Evolutionary conservation across 2,329 filamentous ascomycete species (phyloP).

Genomic region (Exophiala spinifera): DNA sequence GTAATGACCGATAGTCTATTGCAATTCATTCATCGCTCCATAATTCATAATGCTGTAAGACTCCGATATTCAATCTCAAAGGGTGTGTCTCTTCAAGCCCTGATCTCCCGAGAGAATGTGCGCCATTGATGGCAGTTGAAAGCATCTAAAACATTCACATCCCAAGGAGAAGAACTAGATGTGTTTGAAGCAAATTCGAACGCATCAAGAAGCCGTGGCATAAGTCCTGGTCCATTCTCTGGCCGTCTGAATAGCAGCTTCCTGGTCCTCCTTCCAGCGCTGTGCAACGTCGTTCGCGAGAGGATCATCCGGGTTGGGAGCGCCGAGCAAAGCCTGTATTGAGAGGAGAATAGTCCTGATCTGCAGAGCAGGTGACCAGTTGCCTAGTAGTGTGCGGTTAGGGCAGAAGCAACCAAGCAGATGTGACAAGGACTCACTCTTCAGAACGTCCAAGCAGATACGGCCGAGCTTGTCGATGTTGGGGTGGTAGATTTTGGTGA

Average conservation of each 20-base stretch:
- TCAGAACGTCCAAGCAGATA: conserved; percentile 94
- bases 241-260: conserved; percentile 85
- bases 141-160: background rate
- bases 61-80: conserved; percentile 1
- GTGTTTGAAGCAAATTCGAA: background rate
- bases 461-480: conserved; percentile 97
- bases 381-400: conserved; percentile 57
- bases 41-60: conserved; percentile 15
- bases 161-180: background rate
- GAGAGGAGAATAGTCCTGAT: conserved; percentile 98
- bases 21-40: conserved; percentile 16
- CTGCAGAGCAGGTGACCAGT: conserved; percentile 97
- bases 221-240: conserved; percentile 75
- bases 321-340: conserved; percentile 92
- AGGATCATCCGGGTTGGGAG: conserved; percentile 97
- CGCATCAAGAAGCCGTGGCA: conserved; percentile 53
- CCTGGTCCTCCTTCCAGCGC: conserved; percentile 95
- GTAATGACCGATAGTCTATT: conserved; percentile 14
- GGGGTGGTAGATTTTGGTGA: conserved; percentile 98
- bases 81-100: conserved; percentile 3
- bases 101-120: background rate
- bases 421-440: conserved; percentile 61
- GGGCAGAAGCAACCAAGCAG: background rate
- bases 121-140: background rate
- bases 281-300: conserved; percentile 96